Conservation (phyloP, 1,284 basidiomycete genomes). For the Moesziomyces antarcticus region DNA sequence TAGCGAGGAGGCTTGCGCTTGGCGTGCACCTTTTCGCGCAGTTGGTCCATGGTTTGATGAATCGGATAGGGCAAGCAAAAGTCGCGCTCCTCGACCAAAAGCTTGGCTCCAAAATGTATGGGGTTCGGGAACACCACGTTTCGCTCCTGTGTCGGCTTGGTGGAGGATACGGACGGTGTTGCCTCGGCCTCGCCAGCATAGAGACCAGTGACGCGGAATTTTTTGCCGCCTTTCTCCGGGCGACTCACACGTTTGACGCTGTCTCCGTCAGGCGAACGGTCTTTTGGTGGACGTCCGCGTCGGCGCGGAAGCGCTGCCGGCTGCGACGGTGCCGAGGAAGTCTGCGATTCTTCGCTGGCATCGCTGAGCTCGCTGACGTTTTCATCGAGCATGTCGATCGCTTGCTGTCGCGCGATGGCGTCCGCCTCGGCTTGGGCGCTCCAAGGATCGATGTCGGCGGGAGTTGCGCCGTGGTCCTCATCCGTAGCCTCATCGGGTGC, state of each 20-base stretch:
- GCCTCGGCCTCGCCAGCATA: constrained; percentile 47
- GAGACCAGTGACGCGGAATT: constrained; percentile 30
- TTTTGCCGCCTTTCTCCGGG: constrained; percentile 36
- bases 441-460: not conserved
- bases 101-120: constrained; percentile 45
- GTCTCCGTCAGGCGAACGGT: constrained; percentile 9
- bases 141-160: not conserved
- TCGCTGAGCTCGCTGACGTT: constrained; percentile 36
- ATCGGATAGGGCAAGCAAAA: constrained; percentile 48
- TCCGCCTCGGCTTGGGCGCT: not conserved
- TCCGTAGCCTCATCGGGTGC: not conserved
- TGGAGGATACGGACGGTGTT: constrained; percentile 19
- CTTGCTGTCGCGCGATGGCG: not conserved
- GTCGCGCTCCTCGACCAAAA: constrained; percentile 49
- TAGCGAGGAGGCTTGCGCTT: constrained; percentile 57
- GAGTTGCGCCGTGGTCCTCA: constrained; percentile 1
- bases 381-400: constrained; percentile 31
- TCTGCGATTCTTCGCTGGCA: constrained; percentile 18
- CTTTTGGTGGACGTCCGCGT: constrained; percentile 10
- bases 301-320: constrained; percentile 4
- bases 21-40: constrained; percentile 47
- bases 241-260: constrained; percentile 27
- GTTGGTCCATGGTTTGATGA: constrained; percentile 28
- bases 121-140: constrained; percentile 32
- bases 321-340: constrained; percentile 19